Evolutionary conservation across 345 rosid species (phyloP).

Genomic region (Brassica cretica): DNA sequence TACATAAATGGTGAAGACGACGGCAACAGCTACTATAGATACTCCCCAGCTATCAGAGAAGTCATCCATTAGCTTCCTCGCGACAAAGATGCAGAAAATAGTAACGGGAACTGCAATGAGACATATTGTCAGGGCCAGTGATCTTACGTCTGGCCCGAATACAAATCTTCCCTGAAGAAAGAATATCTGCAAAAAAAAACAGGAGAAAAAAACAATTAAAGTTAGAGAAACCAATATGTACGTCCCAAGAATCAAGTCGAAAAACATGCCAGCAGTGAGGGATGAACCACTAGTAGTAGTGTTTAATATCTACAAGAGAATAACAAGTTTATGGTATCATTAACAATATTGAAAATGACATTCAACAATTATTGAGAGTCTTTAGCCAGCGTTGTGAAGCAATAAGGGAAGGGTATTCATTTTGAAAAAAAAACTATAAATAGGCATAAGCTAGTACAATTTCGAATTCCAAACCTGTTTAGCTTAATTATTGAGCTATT

Average conservation of each 20-base stretch:
- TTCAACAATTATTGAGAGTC: neutral
- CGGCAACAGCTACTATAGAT: conserved; percentile 59
- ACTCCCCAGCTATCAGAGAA: conserved; percentile 76
- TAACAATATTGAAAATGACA: neutral
- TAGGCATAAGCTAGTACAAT: conserved; percentile 13
- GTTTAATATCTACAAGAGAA: conserved; percentile 1
- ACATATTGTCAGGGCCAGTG: conserved; percentile 71
- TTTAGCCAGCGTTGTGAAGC: neutral
- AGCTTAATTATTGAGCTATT: conserved; percentile 12
- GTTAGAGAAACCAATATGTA: neutral
- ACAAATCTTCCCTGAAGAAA: conserved; percentile 86
- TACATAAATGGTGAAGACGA: conserved; percentile 71
- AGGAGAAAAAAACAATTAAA: neutral
- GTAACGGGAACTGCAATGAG: conserved; percentile 81
- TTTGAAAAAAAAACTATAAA: conserved; percentile 1
- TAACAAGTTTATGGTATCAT: neutral
- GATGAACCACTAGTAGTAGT: neutral
- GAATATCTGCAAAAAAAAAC: conserved; percentile 63
- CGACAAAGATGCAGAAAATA: conserved; percentile 84
- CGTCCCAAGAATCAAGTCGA: neutral
- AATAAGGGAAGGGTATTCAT: neutral
- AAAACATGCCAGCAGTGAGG: neutral
- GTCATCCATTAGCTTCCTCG: conserved; percentile 74
- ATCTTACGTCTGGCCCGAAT: conserved; percentile 98
- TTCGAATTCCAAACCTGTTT: conserved; percentile 1